Base-by-base conservation (phyloP, 148 eudicot genomes). In the Simmondsia chinensis region DNA sequence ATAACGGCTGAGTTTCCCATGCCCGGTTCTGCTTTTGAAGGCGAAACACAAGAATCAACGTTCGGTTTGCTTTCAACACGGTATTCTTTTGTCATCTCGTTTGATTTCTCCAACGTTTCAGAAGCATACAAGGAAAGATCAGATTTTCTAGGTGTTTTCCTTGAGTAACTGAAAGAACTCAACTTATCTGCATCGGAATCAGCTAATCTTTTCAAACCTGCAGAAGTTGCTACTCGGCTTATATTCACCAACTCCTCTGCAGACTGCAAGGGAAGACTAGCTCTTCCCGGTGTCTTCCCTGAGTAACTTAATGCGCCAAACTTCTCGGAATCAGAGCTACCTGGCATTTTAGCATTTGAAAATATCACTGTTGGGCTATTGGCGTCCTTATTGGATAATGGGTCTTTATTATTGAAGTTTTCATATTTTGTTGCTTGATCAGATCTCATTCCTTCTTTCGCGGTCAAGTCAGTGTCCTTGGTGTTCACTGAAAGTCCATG, bases 211-310 rank as follows among this genome's bases (percentile, higher is more conserved):
- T 46, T 47, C 21, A 33, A 39, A 15, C 39, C 23, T 37, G 39
- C n/a, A n/a, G n/a, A n/a, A n/a, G n/a, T n/a, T n/a, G n/a, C n/a
- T n/a, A n/a, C 46, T 29, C 63, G 59, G 26, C 59, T 54, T 40
- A 25, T 12, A 33, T 43, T 46, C 39, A 35, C 60, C 30, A 56
- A 43, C 21, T 22, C 50, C n/a, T 54, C 65, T 34, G 25, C 60
- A 0, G 48, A 35, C 39, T 39, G 18, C 32, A 54, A 10, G 9
- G 70, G 23, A 18, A 42, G 37, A 42, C 61, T 53, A 48, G 50
- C 24, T 59, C 56, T 63, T 24, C 32, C 53, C n/a, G 64, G 71
- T 39, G 50, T 64, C 55, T 70, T 78, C 54, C 59, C 50, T 17
- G 50, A 52, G 65, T 54, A 37, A 65, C 54, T 60, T 48, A 52